Base-by-base conservation (phyloP, 2,329 filamentous ascomycete species). In the Stemphylium vesicarium region DNA sequence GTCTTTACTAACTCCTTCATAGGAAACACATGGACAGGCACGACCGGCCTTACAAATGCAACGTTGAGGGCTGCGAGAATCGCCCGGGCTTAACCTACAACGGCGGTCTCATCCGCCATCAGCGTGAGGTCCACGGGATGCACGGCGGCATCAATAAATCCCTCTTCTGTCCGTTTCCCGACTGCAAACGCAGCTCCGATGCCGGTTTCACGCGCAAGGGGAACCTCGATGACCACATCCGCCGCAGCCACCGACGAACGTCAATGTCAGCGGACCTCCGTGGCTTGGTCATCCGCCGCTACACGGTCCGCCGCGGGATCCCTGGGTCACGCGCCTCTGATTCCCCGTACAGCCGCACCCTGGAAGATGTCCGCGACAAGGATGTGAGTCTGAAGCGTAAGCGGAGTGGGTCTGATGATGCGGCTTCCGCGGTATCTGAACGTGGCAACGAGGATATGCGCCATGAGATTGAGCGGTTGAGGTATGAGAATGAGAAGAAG, bases 21-120 rank as follows among this genome's bases (percentile, higher is more conserved):
- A 96, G 92, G 73, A 97, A 98, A 79, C 94, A 98, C 74, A 97
- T 97, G 93, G 94, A 98, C 78, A 96, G 96, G 75, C 94, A 98
- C 74, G 92, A 96, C 65, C 85, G 94, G 12, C 94, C 94, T 1
- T 98, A 97, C 73, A 90, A 92, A 68, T 98, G 94, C 75, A 82
- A 81, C 18, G 87, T 89, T 38, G 83, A 85, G n/a, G 90, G 89
- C 33, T 97, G 94, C 76, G 91, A 94, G 69, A 96, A 96, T 69
- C 84, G 96, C 0, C 90, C 91, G 46, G 94, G 94, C 1, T 98
- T 98, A 75, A 98, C 94, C 1, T 98, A 98, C 73, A 94, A 91
- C 0, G 94, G 94, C 13, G 94, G 94, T 3, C 85, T 98, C 0
- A 79, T 96, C 15, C 85, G 94, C 40, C 94, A 98, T 77, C 89